Evolutionary conservation across 371 early-diverging fungal genomes (phyloP), one percentile per base, ranked within the genome.

Genomic region (Basidiobolus heterosporus): DNA sequence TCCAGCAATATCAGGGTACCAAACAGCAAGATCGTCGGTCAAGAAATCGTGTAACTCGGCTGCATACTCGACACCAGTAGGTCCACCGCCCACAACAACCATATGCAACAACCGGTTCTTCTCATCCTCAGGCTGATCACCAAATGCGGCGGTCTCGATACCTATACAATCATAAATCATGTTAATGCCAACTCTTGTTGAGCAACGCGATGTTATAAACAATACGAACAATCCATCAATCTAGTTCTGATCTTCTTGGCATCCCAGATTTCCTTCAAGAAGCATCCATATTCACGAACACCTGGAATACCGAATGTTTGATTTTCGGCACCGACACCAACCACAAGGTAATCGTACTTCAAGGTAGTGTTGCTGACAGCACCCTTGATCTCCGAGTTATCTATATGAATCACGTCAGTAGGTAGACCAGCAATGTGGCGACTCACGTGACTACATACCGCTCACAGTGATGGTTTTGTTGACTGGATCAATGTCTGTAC

Each of bases 1-100:
- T 46, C 80, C 82, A 20, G 83, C 83, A 48, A 84, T 55, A 38
- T 75, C 77, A 16, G 89, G 91, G 63, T 87, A 90, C 88, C 89
- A 89, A 9, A 66, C 58, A 19, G 67, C 59, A 52, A 91, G 57
- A 56, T 91, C 91, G 45, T 88, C 88, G 41, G 70, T 60, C 53
- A 94, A 56, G 54, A 91, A 90, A 66, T 94, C 95, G 56, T 89
- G 80, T 24, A 94, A 69, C 67, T 91, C 95, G 11, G 85, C 92
- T 3, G 92, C 91, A 53, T 88, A 91, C 58, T 94, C 95, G 23
- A 91, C 82, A 46, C 95, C 95, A 0, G 95, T 91, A 6, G 95
- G 92, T 6, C 95, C 95, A 39, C 92, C 95, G 36, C 95, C 95
- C 3, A 91, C 91, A n/a, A 94, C 90, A 1, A 89, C 90, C 82